Base-by-base conservation (phyloP, 2,329 filamentous ascomycete species). In the Sporothrix euskadiensis region DNA sequence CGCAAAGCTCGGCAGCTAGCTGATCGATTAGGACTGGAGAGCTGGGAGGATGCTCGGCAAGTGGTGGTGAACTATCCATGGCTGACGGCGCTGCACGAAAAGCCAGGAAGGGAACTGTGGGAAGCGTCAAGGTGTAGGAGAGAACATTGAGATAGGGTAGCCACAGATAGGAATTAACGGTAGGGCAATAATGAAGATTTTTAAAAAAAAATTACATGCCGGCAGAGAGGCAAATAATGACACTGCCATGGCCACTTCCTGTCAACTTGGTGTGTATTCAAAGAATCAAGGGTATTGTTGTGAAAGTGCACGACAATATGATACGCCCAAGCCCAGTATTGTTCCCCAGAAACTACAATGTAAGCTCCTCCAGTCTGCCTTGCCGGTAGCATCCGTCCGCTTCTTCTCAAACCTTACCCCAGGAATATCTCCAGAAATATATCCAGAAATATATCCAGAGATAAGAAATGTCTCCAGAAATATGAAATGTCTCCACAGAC, bases 371-470 rank as follows among this genome's bases (percentile, higher is more conserved):
- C 49, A 52, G 49, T 4, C 3, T 52, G 49, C 49, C 7, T 6
- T 22, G 2, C 6, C 49, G 49, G 19, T 8, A 22, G 9, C 32
- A 19, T 63, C 57, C 57, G 57, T 63, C 57, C 32, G 57, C 32
- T 30, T 41, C 16, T 32, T 4, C 5, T 9, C 19, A 54, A 22
- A 12, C 54, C 54, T 30, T 61, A 61, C 9, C n/a, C n/a, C n/a
- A n/a, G n/a, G n/a, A n/a, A n/a, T n/a, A n/a, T n/a, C 32, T 61
- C 57, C 57, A 61, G 57, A 35, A 35, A 39, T 61, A 61, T 39
- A 26, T 59, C 57, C 57, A 19, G 26, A 7, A 16, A 61, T 19
- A n/a, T n/a, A n/a, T n/a, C n/a, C n/a, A n/a, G n/a, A n/a, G n/a
- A n/a, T n/a, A n/a, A n/a, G n/a, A n/a, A n/a, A n/a, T n/a, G n/a